Percentiles rank a stretch among this genome's conserved stretches.
phyloP scores from a whole-genome alignment of 768 basidiomycete genomes.

The Bullera alba region DNA sequence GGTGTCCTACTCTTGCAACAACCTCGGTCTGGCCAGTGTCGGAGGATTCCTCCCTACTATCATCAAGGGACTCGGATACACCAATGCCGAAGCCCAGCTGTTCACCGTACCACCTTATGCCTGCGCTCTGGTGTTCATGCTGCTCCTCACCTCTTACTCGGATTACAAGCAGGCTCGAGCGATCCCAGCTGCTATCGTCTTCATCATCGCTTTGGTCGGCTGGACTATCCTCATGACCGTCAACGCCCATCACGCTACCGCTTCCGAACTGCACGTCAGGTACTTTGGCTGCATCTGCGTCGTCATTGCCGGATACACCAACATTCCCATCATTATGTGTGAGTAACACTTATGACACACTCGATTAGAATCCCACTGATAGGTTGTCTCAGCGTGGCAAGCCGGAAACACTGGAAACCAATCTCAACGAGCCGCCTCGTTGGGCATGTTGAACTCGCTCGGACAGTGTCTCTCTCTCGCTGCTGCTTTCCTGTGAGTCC shows the following conservation, averaged over 20 bases:
- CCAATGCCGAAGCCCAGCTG: conserved; percentile 24
- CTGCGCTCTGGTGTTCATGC: conserved; percentile 45
- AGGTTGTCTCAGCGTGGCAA: conserved; percentile 30
- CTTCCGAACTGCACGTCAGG: conserved; percentile 34
- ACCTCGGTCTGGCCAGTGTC: conserved; percentile 31
- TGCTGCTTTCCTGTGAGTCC: conserved; percentile 31
- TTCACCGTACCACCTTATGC: conserved; percentile 48
- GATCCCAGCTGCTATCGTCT: conserved; percentile 38
- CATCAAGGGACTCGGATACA: conserved; percentile 43
- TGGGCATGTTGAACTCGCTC: conserved; percentile 48
- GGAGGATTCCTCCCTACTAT: conserved; percentile 48
- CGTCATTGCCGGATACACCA: conserved; percentile 37
- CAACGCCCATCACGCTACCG: conserved; percentile 7
- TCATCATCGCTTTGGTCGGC: conserved; percentile 44
- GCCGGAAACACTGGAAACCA: conserved; percentile 41
- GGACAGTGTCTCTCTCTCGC: conserved; percentile 46
- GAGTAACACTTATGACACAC: neutral
- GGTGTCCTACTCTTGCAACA: conserved; percentile 43
- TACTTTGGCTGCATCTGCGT: conserved; percentile 48
- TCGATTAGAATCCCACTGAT: neutral
- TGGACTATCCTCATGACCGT: conserved; percentile 44
- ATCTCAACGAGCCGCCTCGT: conserved; percentile 43
- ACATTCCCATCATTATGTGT: conserved; percentile 30
- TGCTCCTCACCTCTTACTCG: conserved; percentile 36
- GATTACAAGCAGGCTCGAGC: conserved; percentile 38